Evolutionary conservation across 2,329 filamentous ascomycete genomes (phyloP).

Genomic region (Aspergillus thermomutatus): DNA sequence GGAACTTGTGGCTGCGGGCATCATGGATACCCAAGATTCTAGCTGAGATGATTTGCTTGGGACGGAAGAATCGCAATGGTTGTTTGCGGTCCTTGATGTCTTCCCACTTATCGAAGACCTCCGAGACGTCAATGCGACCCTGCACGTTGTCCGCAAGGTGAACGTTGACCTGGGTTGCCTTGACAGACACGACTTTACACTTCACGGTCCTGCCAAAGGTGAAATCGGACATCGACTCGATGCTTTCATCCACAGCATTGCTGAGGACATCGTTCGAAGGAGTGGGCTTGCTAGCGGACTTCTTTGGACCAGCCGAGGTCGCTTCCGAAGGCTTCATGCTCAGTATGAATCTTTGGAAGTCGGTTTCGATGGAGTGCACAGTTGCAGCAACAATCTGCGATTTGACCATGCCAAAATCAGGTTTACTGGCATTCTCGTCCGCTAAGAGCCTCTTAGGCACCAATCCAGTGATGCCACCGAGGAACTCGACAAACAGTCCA

Average conservation of each 20-base stretch:
- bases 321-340: constrained; percentile 54
- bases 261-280: constrained; percentile 38
- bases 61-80: constrained; percentile 71
- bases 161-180: constrained; percentile 90
- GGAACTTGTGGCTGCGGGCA: constrained; percentile 82
- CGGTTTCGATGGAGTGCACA: constrained; percentile 68
- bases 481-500: constrained; percentile 86
- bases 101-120: constrained; percentile 84
- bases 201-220: constrained; percentile 69
- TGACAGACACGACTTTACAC: constrained; percentile 77
- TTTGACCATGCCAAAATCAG: constrained; percentile 75
- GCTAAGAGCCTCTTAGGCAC: constrained; percentile 76
- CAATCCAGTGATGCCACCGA: constrained; percentile 70
- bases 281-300: constrained; percentile 30
- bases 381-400: constrained; percentile 71
- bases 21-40: constrained; percentile 85
- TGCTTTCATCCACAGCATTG: constrained; percentile 63
- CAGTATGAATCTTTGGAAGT: constrained; percentile 66
- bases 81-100: constrained; percentile 78
- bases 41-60: constrained; percentile 68
- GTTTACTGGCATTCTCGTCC: constrained; percentile 62
- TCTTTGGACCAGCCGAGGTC: constrained; percentile 47
- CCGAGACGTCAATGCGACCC: constrained; percentile 89
- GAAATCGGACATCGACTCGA: constrained; percentile 68
- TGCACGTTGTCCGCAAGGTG: constrained; percentile 81